Conservation (phyloP, 805 yeast species). For the Starmerella scarabaei region DNA sequence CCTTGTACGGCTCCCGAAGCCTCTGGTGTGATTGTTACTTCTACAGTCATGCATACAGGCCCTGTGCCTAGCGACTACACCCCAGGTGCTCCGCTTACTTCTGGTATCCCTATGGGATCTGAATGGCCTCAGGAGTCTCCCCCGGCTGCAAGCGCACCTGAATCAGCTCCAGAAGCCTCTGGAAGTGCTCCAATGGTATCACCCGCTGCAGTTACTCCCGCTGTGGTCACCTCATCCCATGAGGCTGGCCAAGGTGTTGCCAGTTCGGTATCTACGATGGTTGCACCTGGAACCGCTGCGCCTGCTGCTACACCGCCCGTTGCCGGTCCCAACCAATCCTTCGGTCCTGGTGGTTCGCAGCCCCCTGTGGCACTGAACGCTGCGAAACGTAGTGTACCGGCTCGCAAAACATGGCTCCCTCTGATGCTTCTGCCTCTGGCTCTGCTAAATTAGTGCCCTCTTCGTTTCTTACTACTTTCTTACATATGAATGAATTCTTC, state of each 20-base stretch:
- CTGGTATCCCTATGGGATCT: no score
- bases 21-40: background rate
- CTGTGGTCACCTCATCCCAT: background rate
- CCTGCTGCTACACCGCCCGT: background rate
- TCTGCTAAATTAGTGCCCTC: no score
- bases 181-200: background rate
- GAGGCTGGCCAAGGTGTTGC: background rate
- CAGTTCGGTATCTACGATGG: background rate
- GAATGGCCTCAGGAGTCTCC: no score
- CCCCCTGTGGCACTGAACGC: background rate
- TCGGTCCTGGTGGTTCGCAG: background rate
- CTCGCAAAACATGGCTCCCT: no score
- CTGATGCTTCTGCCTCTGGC: no score
- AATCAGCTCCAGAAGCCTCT: background rate
- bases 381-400: background rate
- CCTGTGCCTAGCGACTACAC: background rate
- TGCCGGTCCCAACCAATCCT: background rate
- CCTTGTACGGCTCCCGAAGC: slow-evolving; percentile 12
- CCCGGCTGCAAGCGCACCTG: no score
- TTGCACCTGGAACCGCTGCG: background rate
- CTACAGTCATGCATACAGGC: background rate
- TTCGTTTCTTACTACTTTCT: no score
- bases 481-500: no score
- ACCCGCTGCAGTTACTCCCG: background rate
- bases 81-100: background rate